Conservation (phyloP, 1,284 basidiomycete genomes). For the Xerocomus amazonicus region DNA sequence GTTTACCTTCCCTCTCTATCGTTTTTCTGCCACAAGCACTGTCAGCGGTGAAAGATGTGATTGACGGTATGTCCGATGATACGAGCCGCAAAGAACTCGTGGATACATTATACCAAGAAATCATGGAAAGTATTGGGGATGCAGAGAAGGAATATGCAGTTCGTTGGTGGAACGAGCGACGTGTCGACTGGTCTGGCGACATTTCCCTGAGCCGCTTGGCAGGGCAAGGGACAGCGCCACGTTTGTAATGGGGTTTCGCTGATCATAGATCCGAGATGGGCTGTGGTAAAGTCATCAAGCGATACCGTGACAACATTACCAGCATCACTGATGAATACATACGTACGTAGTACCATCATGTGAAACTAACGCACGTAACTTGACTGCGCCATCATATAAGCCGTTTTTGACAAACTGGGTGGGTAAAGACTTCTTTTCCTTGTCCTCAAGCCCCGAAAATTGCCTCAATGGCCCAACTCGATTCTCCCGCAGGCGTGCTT, state of each 20-base stretch:
- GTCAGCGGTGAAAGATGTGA: slow-evolving; percentile 40
- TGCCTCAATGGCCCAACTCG: slow-evolving; percentile 38
- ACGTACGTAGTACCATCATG: background rate
- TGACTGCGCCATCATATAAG: too few relatives aligned
- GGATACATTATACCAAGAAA: slow-evolving; percentile 54
- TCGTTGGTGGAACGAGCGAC: slow-evolving; percentile 60
- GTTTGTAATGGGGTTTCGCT: slow-evolving; percentile 12
- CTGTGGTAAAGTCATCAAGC: background rate
- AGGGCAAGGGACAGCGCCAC: slow-evolving; percentile 1
- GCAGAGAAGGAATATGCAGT: slow-evolving; percentile 60
- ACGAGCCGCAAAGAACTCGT: slow-evolving; percentile 44
- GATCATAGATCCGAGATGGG: background rate
- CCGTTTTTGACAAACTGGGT: too few relatives aligned
- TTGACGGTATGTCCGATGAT: slow-evolving; percentile 25
- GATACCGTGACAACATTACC: background rate
- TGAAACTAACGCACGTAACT: background rate
- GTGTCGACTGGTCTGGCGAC: slow-evolving; percentile 26
- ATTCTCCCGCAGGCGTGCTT: slow-evolving; percentile 36
- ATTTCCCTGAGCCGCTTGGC: background rate
- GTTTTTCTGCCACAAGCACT: slow-evolving; percentile 51
- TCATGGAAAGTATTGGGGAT: slow-evolving; percentile 61
- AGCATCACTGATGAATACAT: background rate
- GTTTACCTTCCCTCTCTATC: slow-evolving; percentile 54
- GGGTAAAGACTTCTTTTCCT: background rate
- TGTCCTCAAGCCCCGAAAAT: background rate